Base-by-base conservation (phyloP, 179 eudicot species). In the Spergularia azorica region DNA sequence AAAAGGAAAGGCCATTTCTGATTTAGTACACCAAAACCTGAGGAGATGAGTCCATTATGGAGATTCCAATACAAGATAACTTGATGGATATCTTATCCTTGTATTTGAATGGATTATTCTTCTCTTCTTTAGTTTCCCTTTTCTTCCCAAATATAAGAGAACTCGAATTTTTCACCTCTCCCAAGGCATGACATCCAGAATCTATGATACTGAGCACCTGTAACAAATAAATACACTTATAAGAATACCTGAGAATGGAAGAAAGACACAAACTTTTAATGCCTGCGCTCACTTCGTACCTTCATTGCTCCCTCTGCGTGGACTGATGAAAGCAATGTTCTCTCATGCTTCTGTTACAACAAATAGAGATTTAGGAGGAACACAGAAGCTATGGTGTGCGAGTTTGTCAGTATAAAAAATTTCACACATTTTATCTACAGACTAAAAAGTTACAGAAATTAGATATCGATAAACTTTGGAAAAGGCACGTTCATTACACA, bases 301-400 rank as follows among this genome's bases (percentile, higher is more conserved):
- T 95, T 95, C 77, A 89, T 80, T 76, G 95, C 97, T 79, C 97
- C 97, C 90, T 95, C 99, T 70, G 97, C 94, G 79, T 88, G 97
- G 75, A 95, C 92, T 63, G 97, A 88, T 69, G 92, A 81, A 73
- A 91, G 75, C 87, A 95, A 86, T 50, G 89, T 91, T 81, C 91
- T 90, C 85, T 88, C 89, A 77, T 85, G 90, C 83, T 88, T 95
- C 97, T 91, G 90, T 67, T 63, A 10, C 71, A 14, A 64, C 32
- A 64, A 39, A 15, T 46, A 5, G 56, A 58, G 63, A 32, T 20
- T 26, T 26, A 26, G 32, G 32, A 26, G 32, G 32, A 26, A 26
- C 32, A 26, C 32, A 2, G 32, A 26, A 26, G 32, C 32, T 26
- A 26, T 26, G 14, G 21, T 46, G 6, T 63, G 21, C 3, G 39